Evolutionary conservation across 192 early-diverging fungal genomes (phyloP), one percentile per base, ranked within the genome.

Genomic region (Mortierella alpina): DNA sequence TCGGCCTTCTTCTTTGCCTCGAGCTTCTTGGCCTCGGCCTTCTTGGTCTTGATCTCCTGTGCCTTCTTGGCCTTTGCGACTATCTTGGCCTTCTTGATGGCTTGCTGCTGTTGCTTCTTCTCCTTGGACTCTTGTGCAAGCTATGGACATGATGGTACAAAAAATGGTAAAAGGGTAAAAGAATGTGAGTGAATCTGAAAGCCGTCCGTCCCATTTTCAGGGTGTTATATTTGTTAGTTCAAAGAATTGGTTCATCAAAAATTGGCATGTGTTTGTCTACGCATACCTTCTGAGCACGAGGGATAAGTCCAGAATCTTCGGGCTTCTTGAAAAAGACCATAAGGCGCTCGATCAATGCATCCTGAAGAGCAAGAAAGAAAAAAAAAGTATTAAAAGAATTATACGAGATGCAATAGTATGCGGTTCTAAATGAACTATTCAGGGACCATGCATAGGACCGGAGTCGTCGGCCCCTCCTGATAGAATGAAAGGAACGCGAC

Each of bases 291-390:
- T 79, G 75, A 39, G 75, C 69, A 50, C 75, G 75, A 41, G 75
- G 75, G 18, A 79, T 41, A 20, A 79, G 75, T 59, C 75, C 75
- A 13, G 75, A 71, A n/a, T 79, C 75, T 13, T 47, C 50, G 58
- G 75, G 75, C 69, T 79, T 79, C 69, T 79, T 79, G 51, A 79
- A 79, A 61, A 79, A 79, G 52, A 63, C 75, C 68, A 79, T 70
- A 2, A 79, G 6, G 47, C 69, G 75, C 18, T 79, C 75, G 17
- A 79, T 39, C 56, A 79, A 59, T 51, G 75, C 75, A 71, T 79
- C 75, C 75, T 79, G 59, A 59, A 12, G 51, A 40, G 15, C 47
- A 64, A 41, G 51, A 64, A 64, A 52, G 45, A 40, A 52, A 23
- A 9, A 52, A 23, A 23, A 46, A 49, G 13, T 23, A 47, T 23